Base-by-base conservation (phyloP, 2,329 filamentous ascomycete genomes). In the Aspergillus terreus region DNA sequence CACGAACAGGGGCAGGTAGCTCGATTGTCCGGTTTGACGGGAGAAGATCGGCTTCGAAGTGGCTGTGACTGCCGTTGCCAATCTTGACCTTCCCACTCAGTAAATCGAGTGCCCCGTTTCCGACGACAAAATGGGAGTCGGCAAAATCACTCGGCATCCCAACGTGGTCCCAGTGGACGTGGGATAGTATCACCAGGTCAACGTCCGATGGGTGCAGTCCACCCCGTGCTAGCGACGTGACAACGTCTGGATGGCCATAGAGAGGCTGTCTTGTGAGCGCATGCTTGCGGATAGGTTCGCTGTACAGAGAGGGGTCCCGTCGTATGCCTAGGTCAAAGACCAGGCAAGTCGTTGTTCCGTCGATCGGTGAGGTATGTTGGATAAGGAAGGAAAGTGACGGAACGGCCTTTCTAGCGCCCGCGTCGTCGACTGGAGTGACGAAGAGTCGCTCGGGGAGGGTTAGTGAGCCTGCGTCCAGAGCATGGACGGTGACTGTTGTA, bases 141-240 rank as follows among this genome's bases (percentile, higher is more conserved):
- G 64, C 53, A 43, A 75, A 76, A 36, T 71, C 67, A 3, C 57
- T 58, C 0, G 73, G 73, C 35, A 69, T 63, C 32, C 74, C 73
- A n/a, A 74, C 58, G 50, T 74, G 71, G 51, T 75, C 71, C 65
- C 68, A 74, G 43, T 74, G 71, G 11, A 74, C 70, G 59, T 76
- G 73, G 12, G 67, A 71, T 49, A 71, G 70, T 12, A 76, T 64
- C 6, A 76, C 64, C 50, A 63, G 69, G 55, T 76, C 71, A 19
- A 76, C 72, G 44, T 76, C 70, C 12, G 63, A 53, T 1, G 69
- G 62, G 1, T 44, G 54, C 15, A 76, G 47, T 1, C 70, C 68
- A 2, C 72, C 71, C 46, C 51, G 58, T 19, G 62, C 65, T 4
- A 76, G 63, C 43, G 66, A 71, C 23, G 65, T 52, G 7, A 63